These are phyloP conservation scores for Kluyveromyces siamensis DNA, from an alignment of 805 yeast genomes.

Conservation along the genomic window DNA sequence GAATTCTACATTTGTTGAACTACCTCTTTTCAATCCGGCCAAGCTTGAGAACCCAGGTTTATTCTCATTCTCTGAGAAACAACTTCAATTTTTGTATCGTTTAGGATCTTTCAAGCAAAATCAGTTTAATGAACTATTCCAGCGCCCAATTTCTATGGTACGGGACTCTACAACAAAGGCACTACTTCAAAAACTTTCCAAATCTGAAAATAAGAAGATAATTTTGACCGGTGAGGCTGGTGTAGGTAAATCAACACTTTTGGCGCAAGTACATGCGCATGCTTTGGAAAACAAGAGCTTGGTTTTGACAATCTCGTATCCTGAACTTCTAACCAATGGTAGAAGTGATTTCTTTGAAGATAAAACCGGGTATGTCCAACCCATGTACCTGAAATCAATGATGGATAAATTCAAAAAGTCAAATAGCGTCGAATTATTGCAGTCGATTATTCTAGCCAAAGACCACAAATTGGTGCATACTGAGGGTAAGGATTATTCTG, in stretches of 20 bases:
- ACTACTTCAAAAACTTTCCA: conserved; percentile 32
- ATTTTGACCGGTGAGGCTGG: conserved; percentile 65
- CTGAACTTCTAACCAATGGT: conserved; percentile 60
- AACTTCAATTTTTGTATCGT: conserved; percentile 36
- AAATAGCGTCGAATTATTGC: conserved; percentile 34
- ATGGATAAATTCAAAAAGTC: conserved; percentile 41
- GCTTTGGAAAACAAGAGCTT: conserved; percentile 42
- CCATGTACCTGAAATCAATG: conserved; percentile 61
- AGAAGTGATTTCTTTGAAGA: conserved; percentile 57
- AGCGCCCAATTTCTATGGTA: conserved; percentile 49
- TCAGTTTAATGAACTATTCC: conserved; percentile 61
- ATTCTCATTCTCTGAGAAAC: conserved; percentile 33
- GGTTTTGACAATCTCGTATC: conserved; percentile 55
- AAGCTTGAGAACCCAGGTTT: conserved; percentile 18
- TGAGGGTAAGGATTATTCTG: conserved; percentile 23
- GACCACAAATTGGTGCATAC: conserved; percentile 28
- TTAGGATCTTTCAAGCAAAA: conserved; percentile 58
- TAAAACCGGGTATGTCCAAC: conserved; percentile 55
- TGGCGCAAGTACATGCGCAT: conserved; percentile 44
- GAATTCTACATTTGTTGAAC: conserved; percentile 19
- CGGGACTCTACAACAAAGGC: conserved; percentile 39
- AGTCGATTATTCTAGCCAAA: conserved; percentile 27
- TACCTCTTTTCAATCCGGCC: conserved; percentile 15
- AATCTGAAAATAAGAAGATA: conserved; percentile 38
- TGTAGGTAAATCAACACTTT: conserved; percentile 65